Percentiles rank a stretch among this genome's conserved stretches.
phyloP scores from a whole-genome alignment of 805 yeast species.

The Trichomonascus vanleenenianus region DNA sequence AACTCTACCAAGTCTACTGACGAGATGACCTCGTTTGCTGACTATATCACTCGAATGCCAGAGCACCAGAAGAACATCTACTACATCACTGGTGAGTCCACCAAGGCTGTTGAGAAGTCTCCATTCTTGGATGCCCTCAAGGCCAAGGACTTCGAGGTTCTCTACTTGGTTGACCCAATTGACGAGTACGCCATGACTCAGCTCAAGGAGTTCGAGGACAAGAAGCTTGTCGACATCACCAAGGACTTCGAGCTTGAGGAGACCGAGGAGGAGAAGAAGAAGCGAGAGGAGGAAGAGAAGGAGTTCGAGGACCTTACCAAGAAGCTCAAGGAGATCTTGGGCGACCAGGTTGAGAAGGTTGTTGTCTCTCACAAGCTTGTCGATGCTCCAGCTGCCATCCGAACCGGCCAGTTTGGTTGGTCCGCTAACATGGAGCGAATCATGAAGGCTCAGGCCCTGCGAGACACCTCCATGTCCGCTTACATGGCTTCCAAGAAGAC shows the following conservation, averaged over 20 bases:
- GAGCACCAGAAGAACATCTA: constrained; percentile 99
- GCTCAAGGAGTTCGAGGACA: constrained; percentile 98
- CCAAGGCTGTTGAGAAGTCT: constrained; percentile 96
- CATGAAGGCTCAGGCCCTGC: constrained; percentile 99
- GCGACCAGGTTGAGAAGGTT: constrained; percentile 99
- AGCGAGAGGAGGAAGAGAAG: constrained; percentile 87
- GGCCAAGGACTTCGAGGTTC: constrained; percentile 97
- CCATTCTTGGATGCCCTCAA: constrained; percentile 98
- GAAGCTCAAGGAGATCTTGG: constrained; percentile 93
- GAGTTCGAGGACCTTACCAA: constrained; percentile 91
- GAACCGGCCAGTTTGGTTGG: constrained; percentile 99
- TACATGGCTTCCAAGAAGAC: constrained; percentile 99
- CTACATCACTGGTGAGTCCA: constrained; percentile 98
- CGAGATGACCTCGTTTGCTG: constrained; percentile 89
- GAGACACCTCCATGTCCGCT: constrained; percentile 97
- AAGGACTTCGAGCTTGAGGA: constrained; percentile 96
- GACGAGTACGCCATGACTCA: constrained; percentile 99
- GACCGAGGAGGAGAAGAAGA: constrained; percentile 94
- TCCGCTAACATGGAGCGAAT: constrained; percentile 99
- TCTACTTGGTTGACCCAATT: constrained; percentile 97
- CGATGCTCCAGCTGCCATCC: constrained; percentile 99
- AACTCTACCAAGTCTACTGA: constrained; percentile 93
- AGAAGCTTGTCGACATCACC: constrained; percentile 97
- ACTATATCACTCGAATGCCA: constrained; percentile 98
- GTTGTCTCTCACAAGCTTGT: constrained; percentile 95